Evolutionary conservation across 2,329 filamentous ascomycete species (phyloP), one percentile per base, ranked within the genome.

Genomic region (Sarocladiaceae sp.): DNA sequence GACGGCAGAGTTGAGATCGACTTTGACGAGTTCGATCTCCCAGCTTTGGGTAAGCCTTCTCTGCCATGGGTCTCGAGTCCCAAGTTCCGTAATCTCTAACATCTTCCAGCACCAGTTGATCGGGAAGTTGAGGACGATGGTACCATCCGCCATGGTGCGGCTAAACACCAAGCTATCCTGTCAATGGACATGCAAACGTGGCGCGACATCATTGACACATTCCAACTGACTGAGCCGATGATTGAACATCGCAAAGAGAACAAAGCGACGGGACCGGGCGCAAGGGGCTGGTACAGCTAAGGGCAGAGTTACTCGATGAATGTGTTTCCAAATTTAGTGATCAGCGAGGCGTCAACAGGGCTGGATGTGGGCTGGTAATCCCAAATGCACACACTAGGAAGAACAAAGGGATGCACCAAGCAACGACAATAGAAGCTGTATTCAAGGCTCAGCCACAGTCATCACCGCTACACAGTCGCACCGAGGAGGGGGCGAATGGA

Each of bases 151-250:
- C 72, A 77, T 48, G 75, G 78, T 32, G 69, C 78, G 15, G 71
- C 80, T 47, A 81, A 85, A 53, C 84, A 93, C 50, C 93, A 98
- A 64, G 87, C 90, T 11, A 83, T 98, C 18, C 79, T 97, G 59
- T 83, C 85, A 11, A 78, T 98, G 49, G 89, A 97, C 54, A 93
- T 89, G 70, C 73, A 78, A 1, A 86, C 78, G 0, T 98, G 91
- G 91, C 70, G 79, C 52, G 77, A 86, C 16, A 72, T 96, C 34
- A 83, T 95, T 40, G 63, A 85, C 9, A 79, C 78, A 0, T 94
- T 90, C 56, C 69, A 83, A 20, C 88, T 97, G 51, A 75, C 68
- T n/a, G 73, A 88, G 51, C 73, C 86, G 1, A 83, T 96, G 63
- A 97, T 98, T 50, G 77, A 82, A n/a, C 85, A 95, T 61, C 78